These are phyloP conservation scores for Chrysanthemum makinoi DNA, from an alignment of 129 eudicot species.

Conservation along the genomic window DNA sequence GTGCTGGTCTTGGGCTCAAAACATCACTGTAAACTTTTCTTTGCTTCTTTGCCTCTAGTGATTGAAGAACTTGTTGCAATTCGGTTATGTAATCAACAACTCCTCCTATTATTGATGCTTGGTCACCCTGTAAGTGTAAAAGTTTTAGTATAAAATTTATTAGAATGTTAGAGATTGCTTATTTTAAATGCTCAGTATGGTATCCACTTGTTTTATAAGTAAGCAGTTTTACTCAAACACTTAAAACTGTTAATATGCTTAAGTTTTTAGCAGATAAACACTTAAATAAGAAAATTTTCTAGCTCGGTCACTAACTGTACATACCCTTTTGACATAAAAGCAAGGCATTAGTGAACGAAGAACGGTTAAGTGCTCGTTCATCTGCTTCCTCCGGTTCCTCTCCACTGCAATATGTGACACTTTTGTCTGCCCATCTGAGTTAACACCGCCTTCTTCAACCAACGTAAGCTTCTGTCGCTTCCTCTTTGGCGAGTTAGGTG, in stretches of 20 bases:
- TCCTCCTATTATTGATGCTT: slow-evolving; percentile 82
- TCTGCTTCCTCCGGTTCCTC: slow-evolving; percentile 89
- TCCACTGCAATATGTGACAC: slow-evolving; percentile 80
- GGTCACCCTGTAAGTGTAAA: slow-evolving; percentile 53
- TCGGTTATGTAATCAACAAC: slow-evolving; percentile 77
- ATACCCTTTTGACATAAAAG: slow-evolving; percentile 88
- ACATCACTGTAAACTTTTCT: slow-evolving; percentile 60
- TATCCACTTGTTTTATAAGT: too few species aligned
- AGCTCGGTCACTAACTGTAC: not conserved
- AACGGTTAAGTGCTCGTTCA: slow-evolving; percentile 80
- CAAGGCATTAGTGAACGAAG: slow-evolving; percentile 93
- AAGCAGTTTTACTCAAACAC: too few species aligned
- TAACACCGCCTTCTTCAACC: slow-evolving; percentile 23
- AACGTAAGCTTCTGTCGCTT: slow-evolving; percentile 51
- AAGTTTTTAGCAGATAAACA: not conserved
- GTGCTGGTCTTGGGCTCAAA: slow-evolving; percentile 59
- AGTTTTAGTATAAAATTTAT: not conserved
- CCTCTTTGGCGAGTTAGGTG: not conserved
- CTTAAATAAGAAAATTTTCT: not conserved
- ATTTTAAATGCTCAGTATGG: too few species aligned
- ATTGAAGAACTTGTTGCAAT: slow-evolving; percentile 69
- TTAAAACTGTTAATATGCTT: too few species aligned
- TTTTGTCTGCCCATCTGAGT: slow-evolving; percentile 43
- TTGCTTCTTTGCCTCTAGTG: slow-evolving; percentile 82
- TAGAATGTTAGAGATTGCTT: not conserved